These are phyloP conservation scores for Podosphaera fusca DNA, from an alignment of 2,329 filamentous ascomycete genomes.

Conservation along the genomic window DNA sequence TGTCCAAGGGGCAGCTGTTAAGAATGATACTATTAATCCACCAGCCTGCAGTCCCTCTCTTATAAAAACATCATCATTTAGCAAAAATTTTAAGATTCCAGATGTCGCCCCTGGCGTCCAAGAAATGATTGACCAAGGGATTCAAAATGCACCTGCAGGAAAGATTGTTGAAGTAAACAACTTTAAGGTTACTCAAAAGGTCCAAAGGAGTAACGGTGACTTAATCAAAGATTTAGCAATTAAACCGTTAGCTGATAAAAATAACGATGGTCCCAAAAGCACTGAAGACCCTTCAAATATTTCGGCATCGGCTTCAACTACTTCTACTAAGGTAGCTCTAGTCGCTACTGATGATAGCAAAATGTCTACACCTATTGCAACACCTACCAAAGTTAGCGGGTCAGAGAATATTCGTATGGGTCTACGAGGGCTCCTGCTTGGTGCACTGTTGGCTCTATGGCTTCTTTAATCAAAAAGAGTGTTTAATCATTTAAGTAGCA, in stretches of 20 bases:
- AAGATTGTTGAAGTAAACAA: slow-evolving; percentile 36
- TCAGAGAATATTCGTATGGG: slow-evolving; percentile 4
- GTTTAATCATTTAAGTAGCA: no score
- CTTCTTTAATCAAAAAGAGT: not conserved
- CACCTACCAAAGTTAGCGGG: slow-evolving; percentile 8
- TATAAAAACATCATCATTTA: slow-evolving; percentile 46
- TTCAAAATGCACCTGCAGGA: slow-evolving; percentile 38
- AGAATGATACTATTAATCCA: slow-evolving; percentile 27
- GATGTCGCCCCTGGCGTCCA: slow-evolving; percentile 41
- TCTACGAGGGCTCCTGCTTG: slow-evolving; percentile 4
- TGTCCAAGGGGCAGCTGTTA: slow-evolving; percentile 34
- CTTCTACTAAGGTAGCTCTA: slow-evolving; percentile 1
- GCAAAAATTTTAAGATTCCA: slow-evolving; percentile 59
- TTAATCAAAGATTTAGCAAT: slow-evolving; percentile 41
- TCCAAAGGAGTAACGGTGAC: slow-evolving; percentile 31
- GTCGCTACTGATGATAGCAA: not conserved
- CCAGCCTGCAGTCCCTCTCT: slow-evolving; percentile 42
- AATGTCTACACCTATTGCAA: not conserved
- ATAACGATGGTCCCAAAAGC: slow-evolving; percentile 13
- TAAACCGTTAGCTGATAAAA: slow-evolving; percentile 24
- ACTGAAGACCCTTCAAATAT: slow-evolving; percentile 1
- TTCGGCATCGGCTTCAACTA: slow-evolving; percentile 7
- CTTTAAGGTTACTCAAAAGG: slow-evolving; percentile 29
- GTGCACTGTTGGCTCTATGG: slow-evolving; percentile 3
- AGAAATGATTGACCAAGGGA: slow-evolving; percentile 53